Percentiles rank a stretch among this genome's conserved stretches.
Conservation (phyloP, 148 eudicot genomes). For the Camellia granthamiana region DNA sequence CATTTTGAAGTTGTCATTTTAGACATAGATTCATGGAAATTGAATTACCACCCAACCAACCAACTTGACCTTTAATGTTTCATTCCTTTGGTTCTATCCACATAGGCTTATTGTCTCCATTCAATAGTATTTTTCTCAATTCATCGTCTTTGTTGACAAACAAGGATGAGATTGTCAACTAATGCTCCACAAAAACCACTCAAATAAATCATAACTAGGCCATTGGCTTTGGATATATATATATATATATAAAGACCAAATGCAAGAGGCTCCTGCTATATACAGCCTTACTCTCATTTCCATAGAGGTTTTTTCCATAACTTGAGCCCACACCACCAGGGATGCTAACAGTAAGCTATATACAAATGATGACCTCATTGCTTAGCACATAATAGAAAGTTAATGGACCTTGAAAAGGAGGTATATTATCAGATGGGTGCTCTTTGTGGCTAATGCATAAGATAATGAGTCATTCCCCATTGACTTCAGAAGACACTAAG, state of each 20-base stretch:
- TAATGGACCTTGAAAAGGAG: not conserved
- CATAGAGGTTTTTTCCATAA: too few relatives aligned
- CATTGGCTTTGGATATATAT: not conserved
- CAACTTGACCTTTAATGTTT: not conserved
- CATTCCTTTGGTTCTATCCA: not conserved
- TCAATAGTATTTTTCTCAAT: not conserved
- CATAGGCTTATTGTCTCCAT: not conserved
- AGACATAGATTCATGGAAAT: not conserved
- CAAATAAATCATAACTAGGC: not conserved
- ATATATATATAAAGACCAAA: too few relatives aligned
- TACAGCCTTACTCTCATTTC: too few relatives aligned
- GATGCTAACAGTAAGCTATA: too few relatives aligned
- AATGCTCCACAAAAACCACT: not conserved
- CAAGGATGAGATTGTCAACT: not conserved
- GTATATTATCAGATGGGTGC: not conserved
- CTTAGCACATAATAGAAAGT: not conserved
- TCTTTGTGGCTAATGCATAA: not conserved
- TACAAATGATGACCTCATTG: not conserved
- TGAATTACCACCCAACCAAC: not conserved
- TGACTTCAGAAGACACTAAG: not conserved
- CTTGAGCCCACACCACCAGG: too few relatives aligned
- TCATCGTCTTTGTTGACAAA: not conserved
- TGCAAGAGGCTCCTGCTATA: too few relatives aligned
- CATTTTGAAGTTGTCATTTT: not conserved
- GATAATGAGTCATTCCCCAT: constrained; percentile 2